Evolutionary conservation across 371 early-diverging fungal genomes (phyloP).

Genomic region (Conidiobolus incongruus): DNA sequence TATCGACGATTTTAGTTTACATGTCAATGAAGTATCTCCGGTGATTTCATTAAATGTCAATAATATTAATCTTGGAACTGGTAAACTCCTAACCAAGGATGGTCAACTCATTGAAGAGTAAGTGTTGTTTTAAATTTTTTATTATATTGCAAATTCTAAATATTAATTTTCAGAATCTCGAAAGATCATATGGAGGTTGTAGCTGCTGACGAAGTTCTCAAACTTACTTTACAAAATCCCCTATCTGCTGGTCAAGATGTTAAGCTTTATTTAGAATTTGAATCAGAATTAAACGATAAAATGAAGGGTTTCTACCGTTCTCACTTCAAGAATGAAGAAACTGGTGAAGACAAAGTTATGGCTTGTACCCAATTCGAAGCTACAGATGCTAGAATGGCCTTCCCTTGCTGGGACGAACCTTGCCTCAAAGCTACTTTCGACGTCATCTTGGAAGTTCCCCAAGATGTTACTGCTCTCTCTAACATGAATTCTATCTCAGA

Average conservation of each 20-base stretch:
- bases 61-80: too few species aligned
- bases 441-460: slow-evolving; percentile 42
- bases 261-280: slow-evolving; percentile 27
- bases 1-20: too few species aligned
- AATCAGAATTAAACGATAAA: slow-evolving; percentile 50
- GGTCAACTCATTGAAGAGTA: too few species aligned
- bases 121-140: too few species aligned
- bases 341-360: slow-evolving; percentile 37
- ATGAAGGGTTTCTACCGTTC: slow-evolving; percentile 75
- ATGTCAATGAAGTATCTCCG: too few species aligned
- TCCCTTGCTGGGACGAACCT: slow-evolving; percentile 90
- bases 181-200: slow-evolving; percentile 26
- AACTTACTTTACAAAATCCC: slow-evolving; percentile 23
- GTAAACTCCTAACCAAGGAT: too few species aligned
- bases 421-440: slow-evolving; percentile 78
- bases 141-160: too few species aligned
- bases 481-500: slow-evolving; percentile 54
- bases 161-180: too few species aligned
- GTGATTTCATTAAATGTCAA: too few species aligned
- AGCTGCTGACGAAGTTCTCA: slow-evolving; percentile 25
- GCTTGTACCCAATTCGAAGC: slow-evolving; percentile 85
- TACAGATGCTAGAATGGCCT: slow-evolving; percentile 70
- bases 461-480: slow-evolving; percentile 47
- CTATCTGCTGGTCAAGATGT: slow-evolving; percentile 21
- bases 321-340: slow-evolving; percentile 31